Conservation (phyloP, 305 asterid genomes). For the Stenogyne calaminthoides region DNA sequence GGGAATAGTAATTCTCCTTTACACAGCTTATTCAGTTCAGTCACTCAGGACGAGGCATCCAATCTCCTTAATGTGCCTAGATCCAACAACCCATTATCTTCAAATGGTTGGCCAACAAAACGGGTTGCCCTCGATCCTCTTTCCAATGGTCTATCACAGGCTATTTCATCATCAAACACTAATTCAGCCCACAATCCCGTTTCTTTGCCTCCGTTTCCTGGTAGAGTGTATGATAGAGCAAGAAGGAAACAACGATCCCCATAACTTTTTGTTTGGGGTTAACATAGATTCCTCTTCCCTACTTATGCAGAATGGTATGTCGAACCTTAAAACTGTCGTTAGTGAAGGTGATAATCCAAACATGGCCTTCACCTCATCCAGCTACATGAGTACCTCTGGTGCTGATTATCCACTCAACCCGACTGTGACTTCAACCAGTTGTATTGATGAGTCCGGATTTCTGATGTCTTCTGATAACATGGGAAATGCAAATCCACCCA, state of each 20-base stretch:
- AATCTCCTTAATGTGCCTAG: constrained; percentile 45
- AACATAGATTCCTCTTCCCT: constrained; percentile 67
- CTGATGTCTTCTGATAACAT: constrained; percentile 44
- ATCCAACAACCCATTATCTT: constrained; percentile 42
- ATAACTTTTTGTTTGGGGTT: constrained; percentile 70
- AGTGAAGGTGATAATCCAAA: constrained; percentile 48
- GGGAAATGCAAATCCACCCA: constrained; percentile 49
- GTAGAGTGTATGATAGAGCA: constrained; percentile 59
- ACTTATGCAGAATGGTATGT: constrained; percentile 54
- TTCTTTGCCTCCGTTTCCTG: constrained; percentile 74
- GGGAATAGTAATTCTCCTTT: constrained; percentile 48
- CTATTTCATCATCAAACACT: constrained; percentile 35
- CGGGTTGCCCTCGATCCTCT: constrained; percentile 66
- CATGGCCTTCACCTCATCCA: constrained; percentile 51
- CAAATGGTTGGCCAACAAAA: constrained; percentile 64
- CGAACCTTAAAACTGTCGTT: constrained; percentile 54
- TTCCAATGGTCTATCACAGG: constrained; percentile 35
- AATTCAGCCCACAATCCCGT: constrained; percentile 38
- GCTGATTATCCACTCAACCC: constrained; percentile 56
- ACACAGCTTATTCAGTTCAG: constrained; percentile 52
- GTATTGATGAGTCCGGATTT: constrained; percentile 57
- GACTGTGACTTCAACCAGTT: constrained; percentile 43
- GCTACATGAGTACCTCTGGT: constrained; percentile 52
- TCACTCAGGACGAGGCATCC: constrained; percentile 51
- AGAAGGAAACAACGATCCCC: constrained; percentile 62